A percentile compares a stretch with the other conserved stretches of the same genome.
These are phyloP conservation scores for Dittrichia graveolens DNA, from an alignment of 129 eudicot species.

Conservation along the genomic window DNA sequence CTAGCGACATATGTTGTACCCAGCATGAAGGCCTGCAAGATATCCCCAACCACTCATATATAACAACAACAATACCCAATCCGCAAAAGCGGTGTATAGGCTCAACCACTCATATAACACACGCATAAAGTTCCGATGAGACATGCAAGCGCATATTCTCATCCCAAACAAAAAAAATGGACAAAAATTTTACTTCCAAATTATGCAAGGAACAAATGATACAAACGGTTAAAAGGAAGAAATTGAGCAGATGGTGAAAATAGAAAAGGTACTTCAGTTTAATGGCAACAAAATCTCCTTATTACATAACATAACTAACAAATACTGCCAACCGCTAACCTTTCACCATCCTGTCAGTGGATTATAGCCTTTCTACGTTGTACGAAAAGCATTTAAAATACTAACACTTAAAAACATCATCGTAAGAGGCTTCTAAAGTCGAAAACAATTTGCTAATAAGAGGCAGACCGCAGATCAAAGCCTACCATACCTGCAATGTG, in stretches of 20 bases:
- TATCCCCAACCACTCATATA: constrained; percentile 20
- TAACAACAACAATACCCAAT: constrained; percentile 4
- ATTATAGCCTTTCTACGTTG: neutral
- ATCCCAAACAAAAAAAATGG: no score
- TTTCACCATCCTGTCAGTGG: neutral
- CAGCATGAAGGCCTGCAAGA: constrained; percentile 87
- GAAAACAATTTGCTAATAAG: constrained; percentile 14
- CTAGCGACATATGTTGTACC: constrained; percentile 93
- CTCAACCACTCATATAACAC: constrained; percentile 18
- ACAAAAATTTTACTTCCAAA: neutral
- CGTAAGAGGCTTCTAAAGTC: neutral
- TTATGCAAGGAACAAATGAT: neutral
- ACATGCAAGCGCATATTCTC: neutral
- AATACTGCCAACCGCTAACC: neutral
- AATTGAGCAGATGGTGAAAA: neutral
- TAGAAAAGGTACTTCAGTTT: neutral
- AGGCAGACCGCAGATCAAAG: neutral
- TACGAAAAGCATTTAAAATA: neutral
- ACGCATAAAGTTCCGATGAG: neutral
- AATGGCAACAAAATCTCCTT: neutral
- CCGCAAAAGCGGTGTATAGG: no score
- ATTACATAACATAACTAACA: neutral
- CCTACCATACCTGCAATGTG: constrained; percentile 1
- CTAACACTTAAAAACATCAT: neutral
- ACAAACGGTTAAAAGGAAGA: neutral